phyloP scores from a whole-genome alignment of 306 rosid genomes.

The Geum urbanum region DNA sequence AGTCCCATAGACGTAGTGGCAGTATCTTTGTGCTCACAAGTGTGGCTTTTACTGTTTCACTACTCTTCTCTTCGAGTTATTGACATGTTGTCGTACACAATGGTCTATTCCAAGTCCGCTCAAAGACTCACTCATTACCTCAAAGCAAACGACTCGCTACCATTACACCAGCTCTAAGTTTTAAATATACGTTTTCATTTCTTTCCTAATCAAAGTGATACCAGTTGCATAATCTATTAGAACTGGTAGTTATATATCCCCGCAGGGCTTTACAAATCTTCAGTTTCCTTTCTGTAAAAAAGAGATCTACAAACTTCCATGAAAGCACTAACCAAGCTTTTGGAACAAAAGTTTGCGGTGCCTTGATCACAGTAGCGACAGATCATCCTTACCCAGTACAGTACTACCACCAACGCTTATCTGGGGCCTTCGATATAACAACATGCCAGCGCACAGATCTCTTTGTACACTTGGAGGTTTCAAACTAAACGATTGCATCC shows the following conservation, averaged over 20 bases:
- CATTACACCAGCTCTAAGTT: too few relatives aligned
- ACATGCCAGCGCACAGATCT: conserved; percentile 12
- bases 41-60: too few relatives aligned
- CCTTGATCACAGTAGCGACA: conserved; percentile 4
- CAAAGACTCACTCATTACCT: too few relatives aligned
- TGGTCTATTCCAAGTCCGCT: too few relatives aligned
- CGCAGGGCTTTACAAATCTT: neutral
- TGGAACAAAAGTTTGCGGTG: neutral
- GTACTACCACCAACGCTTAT: neutral
- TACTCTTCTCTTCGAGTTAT: too few relatives aligned
- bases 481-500: neutral
- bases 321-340: neutral
- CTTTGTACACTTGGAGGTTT: neutral
- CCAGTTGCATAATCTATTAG: neutral
- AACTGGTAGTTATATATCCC: neutral
- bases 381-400: conserved; percentile 1
- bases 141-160: too few relatives aligned
- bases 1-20: too few relatives aligned
- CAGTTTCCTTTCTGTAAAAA: neutral
- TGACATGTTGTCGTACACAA: too few relatives aligned
- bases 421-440: conserved; percentile 5
- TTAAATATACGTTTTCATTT: too few relatives aligned
- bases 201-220: neutral
- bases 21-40: too few relatives aligned
- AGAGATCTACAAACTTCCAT: neutral